Evolutionary conservation across 495 filamentous ascomycete species (phyloP), one percentile per base, ranked within the genome.

Genomic region (Jackrogersella multiformis): DNA sequence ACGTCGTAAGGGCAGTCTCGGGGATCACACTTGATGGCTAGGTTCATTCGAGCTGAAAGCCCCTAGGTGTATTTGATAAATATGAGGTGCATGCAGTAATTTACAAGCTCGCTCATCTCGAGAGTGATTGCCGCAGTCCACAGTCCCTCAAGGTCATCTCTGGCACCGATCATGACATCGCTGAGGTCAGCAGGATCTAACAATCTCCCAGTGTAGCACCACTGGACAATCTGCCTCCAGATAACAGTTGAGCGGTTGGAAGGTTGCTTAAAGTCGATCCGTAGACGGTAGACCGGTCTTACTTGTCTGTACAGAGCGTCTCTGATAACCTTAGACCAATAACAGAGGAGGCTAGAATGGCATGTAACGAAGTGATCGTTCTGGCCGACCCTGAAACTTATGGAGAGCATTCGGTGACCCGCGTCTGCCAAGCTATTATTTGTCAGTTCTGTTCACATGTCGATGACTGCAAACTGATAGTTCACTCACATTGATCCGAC

Each of bases 31-130:
- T 26, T 15, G 16, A 26, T 0, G 12, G 26, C 2, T 1, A 9
- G 16, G 30, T 49, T 13, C 6, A 23, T 12, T 1, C 52, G 52
- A 8, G 24, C 39, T 4, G 28, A 4, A 9, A 41, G 7, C 0
- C 52, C 61, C 41, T 34, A 64, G 9, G 52, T 49, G 34, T 64
- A 64, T 24, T 64, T 64, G 34, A 56, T 15, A 15, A 64, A 10
- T 30, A 64, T 28, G 15, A 56, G 60, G 16, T 49, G 60, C 21
- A 63, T 23, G 49, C 49, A 55, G 44, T 64, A 42, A 42, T 56
- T 64, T 16, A 42, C 41, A 9, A 64, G 52, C 12, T 56, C 61
- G 6, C 30, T 9, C 61, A 64, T 64, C 9, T 51, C 41, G 23
- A 64, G 52, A 6, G 23, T 39, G 0, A 49, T 1, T 1, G 52